Percentiles rank a stretch among this genome's conserved stretches.
phyloP scores from a whole-genome alignment of 2,329 filamentous ascomycete species.

The Bipolaris oryzae region DNA sequence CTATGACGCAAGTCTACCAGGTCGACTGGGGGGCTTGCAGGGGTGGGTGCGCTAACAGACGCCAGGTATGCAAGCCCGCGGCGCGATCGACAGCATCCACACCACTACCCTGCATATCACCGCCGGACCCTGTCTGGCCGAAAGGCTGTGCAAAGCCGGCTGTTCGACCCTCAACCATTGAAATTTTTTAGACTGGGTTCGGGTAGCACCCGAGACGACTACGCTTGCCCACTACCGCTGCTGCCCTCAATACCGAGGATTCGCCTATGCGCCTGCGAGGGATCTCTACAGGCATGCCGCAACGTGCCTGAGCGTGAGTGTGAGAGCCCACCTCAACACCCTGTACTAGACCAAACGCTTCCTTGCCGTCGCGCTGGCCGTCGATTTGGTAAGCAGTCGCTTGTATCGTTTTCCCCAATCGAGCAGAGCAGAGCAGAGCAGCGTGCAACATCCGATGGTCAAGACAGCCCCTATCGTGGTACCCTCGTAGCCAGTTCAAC shows the following conservation, averaged over 20 bases:
- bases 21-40: slow-evolving; percentile 15
- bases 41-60: slow-evolving; percentile 15
- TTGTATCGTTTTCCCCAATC: too few species aligned
- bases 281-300: slow-evolving; percentile 19
- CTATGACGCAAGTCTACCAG: slow-evolving; percentile 22
- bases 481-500: background rate
- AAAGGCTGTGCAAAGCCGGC: slow-evolving; percentile 24
- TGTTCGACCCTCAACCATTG: slow-evolving; percentile 16
- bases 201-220: slow-evolving; percentile 31
- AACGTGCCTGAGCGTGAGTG: slow-evolving; percentile 5
- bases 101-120: slow-evolving; percentile 22
- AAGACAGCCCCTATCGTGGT: slow-evolving; percentile 3
- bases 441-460: slow-evolving; percentile 5
- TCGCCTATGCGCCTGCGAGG: slow-evolving; percentile 13
- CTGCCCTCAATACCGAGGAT: slow-evolving; percentile 31
- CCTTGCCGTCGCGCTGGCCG: slow-evolving; percentile 1
- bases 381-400: slow-evolving; percentile 4
- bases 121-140: slow-evolving; percentile 24
- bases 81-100: slow-evolving; percentile 26
- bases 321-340: too few species aligned
- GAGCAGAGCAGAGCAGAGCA: background rate
- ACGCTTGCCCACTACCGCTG: slow-evolving; percentile 7
- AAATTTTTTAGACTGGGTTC: slow-evolving; percentile 29
- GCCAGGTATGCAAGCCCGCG: slow-evolving; percentile 8
- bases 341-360: slow-evolving; percentile 1